Base-by-base conservation (phyloP, 257 asterid species). In the Handroanthus guayacan region DNA sequence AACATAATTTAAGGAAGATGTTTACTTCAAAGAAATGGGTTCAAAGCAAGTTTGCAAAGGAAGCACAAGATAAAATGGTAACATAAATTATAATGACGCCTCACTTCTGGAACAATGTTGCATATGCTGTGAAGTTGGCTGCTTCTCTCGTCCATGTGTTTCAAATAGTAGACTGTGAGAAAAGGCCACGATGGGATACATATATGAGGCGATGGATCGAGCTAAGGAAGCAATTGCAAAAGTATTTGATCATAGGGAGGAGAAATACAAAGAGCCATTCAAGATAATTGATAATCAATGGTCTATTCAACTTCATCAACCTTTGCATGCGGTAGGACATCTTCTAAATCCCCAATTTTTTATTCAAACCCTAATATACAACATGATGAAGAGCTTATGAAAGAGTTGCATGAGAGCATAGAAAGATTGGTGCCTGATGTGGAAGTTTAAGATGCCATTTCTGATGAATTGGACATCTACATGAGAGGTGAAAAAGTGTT, bases 251-350 rank as follows among this genome's bases (percentile, higher is more conserved):
- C 38, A 56, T 5, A 37, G n/a, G 9, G 74, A 78, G 31, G 31
- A 25, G 31, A 71, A 70, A 6, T 72, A 78, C 11, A 17, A 44
- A 12, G 8, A 34, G 0, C 3, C 71, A 5, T 64, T 78, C 52
- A 0, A 74, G 2, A 80, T 75, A n/a, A 68, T 75, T 68, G 73
- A 67, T 69, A 17, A 14, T 10, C 67, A 67, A 12, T 68, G 56
- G 54, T 8, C 6, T 1, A 7, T 2, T 18, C 77, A 74, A 50
- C 72, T 79, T 9, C 41, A 60, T 17, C 60, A 17, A 1, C 57
- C 71, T 1, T 44, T 79, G 16, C 82, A 79, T 58, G 48, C 63
- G 6, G 45, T 69, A 55, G 48, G 54, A 0, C 11, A 56, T 12
- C 56, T 41, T 44, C 31, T 79, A 12, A 79, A 74, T 25, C 76